Evolutionary conservation across 2,329 filamentous ascomycete species (phyloP), one percentile per base, ranked within the genome.

Genomic region (Incumbomyces lentus): DNA sequence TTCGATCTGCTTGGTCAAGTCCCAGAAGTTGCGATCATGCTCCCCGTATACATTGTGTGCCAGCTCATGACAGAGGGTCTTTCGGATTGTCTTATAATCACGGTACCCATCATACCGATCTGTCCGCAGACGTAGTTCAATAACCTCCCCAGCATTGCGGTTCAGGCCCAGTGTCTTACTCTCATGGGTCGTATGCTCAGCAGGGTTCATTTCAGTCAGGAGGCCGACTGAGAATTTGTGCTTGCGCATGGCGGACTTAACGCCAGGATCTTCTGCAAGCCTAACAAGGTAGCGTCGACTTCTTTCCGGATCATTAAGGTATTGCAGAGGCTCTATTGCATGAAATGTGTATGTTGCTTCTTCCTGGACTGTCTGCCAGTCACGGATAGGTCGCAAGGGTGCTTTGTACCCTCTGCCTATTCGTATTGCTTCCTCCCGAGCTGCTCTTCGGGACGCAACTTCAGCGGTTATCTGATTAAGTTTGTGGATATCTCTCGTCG

Each of bases 181-280:
- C n/a, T 92, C 83, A 59, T 86, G 82, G 2, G 78, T 85, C 0
- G 89, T 95, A 64, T 95, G 80, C 55, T 82, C 75, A 0, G 82
- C 73, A 0, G 92, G 92, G 58, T 98, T 85, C 90, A 98, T 96
- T 66, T 98, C 92, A 0, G 89, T 95, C 19, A 98, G 72, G 2
- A 96, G 66, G 0, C 82, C 82, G 1, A 98, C 92, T 16, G 75
- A 78, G 69, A 94, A 95, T 53, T 81, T 77, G 68, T 95, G 89
- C 57, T 81, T 81, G 13, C 76, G 72, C 92, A 98, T 98, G 1
- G 80, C 76, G 1, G 82, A 72, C 52, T 81, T 81, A 65, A 98
- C 90, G 6, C 92, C 92, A 0, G 86, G 81, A 62, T 98, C 92
- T 50, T 82, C 76, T 53, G 80, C 80, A 2, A 98, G 73, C 1